Percentiles rank a stretch among this genome's conserved stretches.
These are phyloP conservation scores for Geoglossum cookeanum DNA, from an alignment of 2,329 filamentous ascomycete species.

Conservation along the genomic window DNA sequence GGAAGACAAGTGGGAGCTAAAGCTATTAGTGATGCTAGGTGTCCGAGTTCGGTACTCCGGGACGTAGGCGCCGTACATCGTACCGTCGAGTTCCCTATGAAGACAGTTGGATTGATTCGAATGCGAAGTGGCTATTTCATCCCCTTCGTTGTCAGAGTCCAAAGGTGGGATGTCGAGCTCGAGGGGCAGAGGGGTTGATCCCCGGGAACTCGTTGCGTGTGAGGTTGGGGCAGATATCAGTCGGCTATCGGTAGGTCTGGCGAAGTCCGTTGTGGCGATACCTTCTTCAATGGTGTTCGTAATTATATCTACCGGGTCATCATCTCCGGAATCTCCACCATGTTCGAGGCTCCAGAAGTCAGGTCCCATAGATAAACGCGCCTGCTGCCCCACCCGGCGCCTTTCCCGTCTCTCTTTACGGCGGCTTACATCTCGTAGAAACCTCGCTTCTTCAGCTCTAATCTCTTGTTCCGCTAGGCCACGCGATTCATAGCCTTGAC, in stretches of 20 bases:
- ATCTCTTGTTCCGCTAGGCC: slow-evolving; percentile 15
- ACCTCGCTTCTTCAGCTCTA: slow-evolving; percentile 23
- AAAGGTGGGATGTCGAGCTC: slow-evolving; percentile 3
- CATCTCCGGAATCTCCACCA: slow-evolving; percentile 40
- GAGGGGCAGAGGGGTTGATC: neutral
- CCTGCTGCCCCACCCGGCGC: slow-evolving; percentile 14
- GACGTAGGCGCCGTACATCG: slow-evolving; percentile 58
- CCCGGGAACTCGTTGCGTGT: neutral
- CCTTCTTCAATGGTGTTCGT: neutral
- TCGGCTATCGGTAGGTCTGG: neutral
- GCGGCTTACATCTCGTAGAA: slow-evolving; percentile 28
- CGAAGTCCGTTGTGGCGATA: neutral
- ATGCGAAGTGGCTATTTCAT: neutral
- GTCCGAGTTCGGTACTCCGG: slow-evolving; percentile 27
- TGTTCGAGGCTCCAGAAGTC: slow-evolving; percentile 75
- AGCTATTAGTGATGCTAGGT: slow-evolving; percentile 64
- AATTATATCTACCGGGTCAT: slow-evolving; percentile 19
- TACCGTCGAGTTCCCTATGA: slow-evolving; percentile 47
- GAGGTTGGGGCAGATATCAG: neutral
- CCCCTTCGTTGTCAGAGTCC: slow-evolving; percentile 1
- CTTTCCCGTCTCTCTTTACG: slow-evolving; percentile 33
- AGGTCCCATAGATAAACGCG: slow-evolving; percentile 21
- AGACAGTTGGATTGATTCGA: slow-evolving; percentile 1
- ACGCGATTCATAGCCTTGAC: slow-evolving; percentile 53
- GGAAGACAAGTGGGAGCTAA: slow-evolving; percentile 50